Conservation (phyloP, 164 flowering plant genomes). For the Santalum album region DNA sequence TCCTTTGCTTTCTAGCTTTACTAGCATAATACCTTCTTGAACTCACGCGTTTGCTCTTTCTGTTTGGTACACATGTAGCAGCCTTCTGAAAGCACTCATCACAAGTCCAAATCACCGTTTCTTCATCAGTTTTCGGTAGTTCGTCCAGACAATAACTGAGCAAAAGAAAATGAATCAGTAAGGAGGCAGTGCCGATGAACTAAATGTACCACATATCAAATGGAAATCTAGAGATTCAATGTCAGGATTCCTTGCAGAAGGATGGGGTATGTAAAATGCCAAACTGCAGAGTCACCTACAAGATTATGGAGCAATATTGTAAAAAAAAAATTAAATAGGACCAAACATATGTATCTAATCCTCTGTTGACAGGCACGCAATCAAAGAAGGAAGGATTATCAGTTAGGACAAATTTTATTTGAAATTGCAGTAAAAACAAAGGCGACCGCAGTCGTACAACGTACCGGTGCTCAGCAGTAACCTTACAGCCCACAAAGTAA, state of each 20-base stretch:
- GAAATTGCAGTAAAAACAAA: slow-evolving; percentile 12
- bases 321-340: too few relatives aligned
- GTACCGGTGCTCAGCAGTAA: slow-evolving; percentile 19
- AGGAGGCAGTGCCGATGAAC: not conserved
- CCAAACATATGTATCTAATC: too few relatives aligned
- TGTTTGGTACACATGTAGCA: slow-evolving; percentile 3
- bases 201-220: not conserved
- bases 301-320: too few relatives aligned
- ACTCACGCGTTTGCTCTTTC: slow-evolving; percentile 4
- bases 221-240: too few relatives aligned
- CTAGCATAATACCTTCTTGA: not conserved
- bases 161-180: not conserved
- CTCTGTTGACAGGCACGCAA: too few relatives aligned
- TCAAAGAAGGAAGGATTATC: too few relatives aligned
- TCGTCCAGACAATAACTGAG: slow-evolving; percentile 40
- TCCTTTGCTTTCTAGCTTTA: not conserved
- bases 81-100: slow-evolving; percentile 26
- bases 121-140: slow-evolving; percentile 18
- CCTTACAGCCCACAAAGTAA: slow-evolving; percentile 11
- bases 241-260: too few relatives aligned
- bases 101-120: slow-evolving; percentile 37
- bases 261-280: too few relatives aligned
- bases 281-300: too few relatives aligned
- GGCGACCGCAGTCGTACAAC: slow-evolving; percentile 3
- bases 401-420: too few relatives aligned